phyloP scores from a whole-genome alignment of 805 yeast species.

The Zygosaccharomyces kombuchaensis region DNA sequence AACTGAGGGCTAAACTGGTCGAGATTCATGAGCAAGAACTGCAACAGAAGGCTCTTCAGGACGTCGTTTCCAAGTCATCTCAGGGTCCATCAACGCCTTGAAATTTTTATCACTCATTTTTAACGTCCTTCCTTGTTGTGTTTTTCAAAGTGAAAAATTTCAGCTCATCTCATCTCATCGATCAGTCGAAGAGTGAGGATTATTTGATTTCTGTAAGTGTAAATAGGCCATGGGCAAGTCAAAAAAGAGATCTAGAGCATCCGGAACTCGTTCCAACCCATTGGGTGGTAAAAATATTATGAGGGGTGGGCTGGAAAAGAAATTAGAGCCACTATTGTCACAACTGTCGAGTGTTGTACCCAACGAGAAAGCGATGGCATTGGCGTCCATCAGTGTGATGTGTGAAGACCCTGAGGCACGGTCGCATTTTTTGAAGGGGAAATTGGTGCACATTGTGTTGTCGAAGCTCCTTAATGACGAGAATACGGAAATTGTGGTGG shows the following conservation, averaged over 20 bases:
- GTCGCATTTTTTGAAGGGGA: slow-evolving; percentile 62
- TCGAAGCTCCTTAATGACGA: slow-evolving; percentile 62
- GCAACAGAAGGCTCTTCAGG: slow-evolving; percentile 9
- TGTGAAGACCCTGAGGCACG: slow-evolving; percentile 67
- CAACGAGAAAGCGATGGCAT: slow-evolving; percentile 73
- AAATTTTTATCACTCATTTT: background rate
- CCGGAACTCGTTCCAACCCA: slow-evolving; percentile 39
- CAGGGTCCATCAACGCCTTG: slow-evolving; percentile 1
- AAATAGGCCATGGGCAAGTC: slow-evolving; percentile 60
- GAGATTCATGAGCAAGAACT: slow-evolving; percentile 13
- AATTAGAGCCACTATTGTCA: slow-evolving; percentile 62
- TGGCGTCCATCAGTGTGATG: slow-evolving; percentile 65
- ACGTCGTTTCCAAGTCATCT: background rate
- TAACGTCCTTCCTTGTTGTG: background rate
- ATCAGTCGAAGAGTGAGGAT: background rate
- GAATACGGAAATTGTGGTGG: slow-evolving; percentile 72
- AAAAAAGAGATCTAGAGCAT: slow-evolving; percentile 58
- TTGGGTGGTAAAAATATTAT: slow-evolving; percentile 36
- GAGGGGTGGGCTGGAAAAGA: slow-evolving; percentile 49
- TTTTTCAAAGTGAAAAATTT: slow-evolving; percentile 11
- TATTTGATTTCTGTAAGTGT: background rate
- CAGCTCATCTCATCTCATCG: slow-evolving; percentile 12
- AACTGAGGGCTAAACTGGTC: slow-evolving; percentile 18
- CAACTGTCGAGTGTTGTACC: slow-evolving; percentile 59
- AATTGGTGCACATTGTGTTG: slow-evolving; percentile 57